phyloP scores from a whole-genome alignment of 306 rosid genomes.

The Vachellia pachyceras region DNA sequence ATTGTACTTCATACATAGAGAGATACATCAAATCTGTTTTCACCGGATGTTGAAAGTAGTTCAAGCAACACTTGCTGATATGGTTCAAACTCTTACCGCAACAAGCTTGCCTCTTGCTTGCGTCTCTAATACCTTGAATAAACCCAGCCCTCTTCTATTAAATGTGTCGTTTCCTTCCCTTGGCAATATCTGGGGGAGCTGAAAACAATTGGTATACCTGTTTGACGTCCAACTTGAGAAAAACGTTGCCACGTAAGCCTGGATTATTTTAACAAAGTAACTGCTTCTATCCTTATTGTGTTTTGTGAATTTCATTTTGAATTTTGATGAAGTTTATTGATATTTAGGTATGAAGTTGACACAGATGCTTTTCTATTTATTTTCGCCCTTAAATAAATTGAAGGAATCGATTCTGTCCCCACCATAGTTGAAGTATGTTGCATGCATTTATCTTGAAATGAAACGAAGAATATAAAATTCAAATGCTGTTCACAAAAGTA shows the following conservation, averaged over 20 bases:
- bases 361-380: constrained; percentile 97
- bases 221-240: constrained; percentile 88
- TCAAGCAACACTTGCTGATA: constrained; percentile 47
- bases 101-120: constrained; percentile 80
- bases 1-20: constrained; percentile 57
- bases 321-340: constrained; percentile 48
- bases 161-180: constrained; percentile 84
- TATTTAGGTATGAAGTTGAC: constrained; percentile 91
- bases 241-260: constrained; percentile 95
- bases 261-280: constrained; percentile 28
- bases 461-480: background rate
- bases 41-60: constrained; percentile 49
- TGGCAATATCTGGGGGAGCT: constrained; percentile 71
- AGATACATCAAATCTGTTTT: constrained; percentile 42
- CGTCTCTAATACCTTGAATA: constrained; percentile 75
- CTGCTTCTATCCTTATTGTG: constrained; percentile 11
- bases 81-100: constrained; percentile 55
- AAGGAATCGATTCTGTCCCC: constrained; percentile 78
- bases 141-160: constrained; percentile 81
- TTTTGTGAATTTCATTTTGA: constrained; percentile 34
- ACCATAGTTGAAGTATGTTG: constrained; percentile 87
- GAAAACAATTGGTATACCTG: constrained; percentile 72
- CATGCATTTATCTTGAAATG: constrained; percentile 26
- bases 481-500: constrained; percentile 1
- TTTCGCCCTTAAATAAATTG: constrained; percentile 93